Base-by-base conservation (phyloP, 176 grass and related monocot genomes). In the Aegilops speltoides region DNA sequence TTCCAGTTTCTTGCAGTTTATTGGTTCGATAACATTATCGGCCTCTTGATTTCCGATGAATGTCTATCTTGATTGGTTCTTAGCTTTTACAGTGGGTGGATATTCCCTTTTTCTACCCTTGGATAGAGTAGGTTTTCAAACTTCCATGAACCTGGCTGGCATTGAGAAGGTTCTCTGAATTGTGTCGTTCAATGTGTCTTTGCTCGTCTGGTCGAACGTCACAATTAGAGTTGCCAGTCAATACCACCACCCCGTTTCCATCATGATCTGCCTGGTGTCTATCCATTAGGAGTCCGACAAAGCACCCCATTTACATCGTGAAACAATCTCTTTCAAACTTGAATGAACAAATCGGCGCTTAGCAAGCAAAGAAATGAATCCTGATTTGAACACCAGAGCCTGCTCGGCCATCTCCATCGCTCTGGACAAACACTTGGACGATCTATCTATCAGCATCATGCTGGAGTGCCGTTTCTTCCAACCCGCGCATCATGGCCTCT, bases 281-380 rank as follows among this genome's bases (percentile, higher is more conserved):
- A 91, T 85, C 86, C 90, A n/a, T 88, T 85, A 65, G 82, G 78
- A 72, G 5, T 0, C 48, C 5, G 48, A 52, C 20, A 73, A 59
- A 81, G 52, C 22, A 3, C 82, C 77, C 76, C 38, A 64, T 91
- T 82, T 50, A 26, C 78, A 54, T 76, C 14, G 20, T 65, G 63
- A 62, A 81, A 71, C 86, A 80, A 20, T 77, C 19, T 70, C 40
- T 85, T 81, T 88, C n/a, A n/a, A 73, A 72, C 71, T 85, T 85
- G 78, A 63, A 59, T 57, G 76, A 64, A 16, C 70, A 56, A 81
- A 56, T 56, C 4, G 86, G 82, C 62, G 31, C 37, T n/a, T 88
- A 77, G 63, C 77, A 50, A 50, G 70, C 63, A 77, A 76, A 76
- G 86, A 19, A 78, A 88, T 72, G 67, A 32, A 80, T 85, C 82